phyloP scores from a whole-genome alignment of 1,284 basidiomycete genomes.

The Gomphus bonarii region DNA sequence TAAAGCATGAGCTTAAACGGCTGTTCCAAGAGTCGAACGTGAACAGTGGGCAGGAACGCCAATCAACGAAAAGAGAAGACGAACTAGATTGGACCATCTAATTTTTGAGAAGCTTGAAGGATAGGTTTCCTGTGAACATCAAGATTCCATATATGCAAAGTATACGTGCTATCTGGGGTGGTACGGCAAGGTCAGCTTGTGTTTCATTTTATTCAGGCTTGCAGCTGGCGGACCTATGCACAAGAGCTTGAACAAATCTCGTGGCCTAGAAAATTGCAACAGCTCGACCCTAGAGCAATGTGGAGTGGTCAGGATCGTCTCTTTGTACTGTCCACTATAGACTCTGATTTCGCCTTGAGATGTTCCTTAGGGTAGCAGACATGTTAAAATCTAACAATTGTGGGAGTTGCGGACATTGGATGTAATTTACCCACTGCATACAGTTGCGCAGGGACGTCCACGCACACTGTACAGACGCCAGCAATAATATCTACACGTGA shows the following conservation, averaged over 20 bases:
- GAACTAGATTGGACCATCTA: not conserved
- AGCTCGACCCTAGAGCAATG: not conserved
- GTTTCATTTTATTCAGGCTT: not conserved
- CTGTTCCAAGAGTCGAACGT: not conserved
- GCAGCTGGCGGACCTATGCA: not conserved
- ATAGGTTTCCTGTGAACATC: slow-evolving; percentile 1
- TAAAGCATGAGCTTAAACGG: not conserved
- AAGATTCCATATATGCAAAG: slow-evolving; percentile 6
- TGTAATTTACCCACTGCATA: slow-evolving; percentile 3
- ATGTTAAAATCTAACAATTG: not conserved
- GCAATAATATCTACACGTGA: not conserved
- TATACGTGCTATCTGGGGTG: not conserved
- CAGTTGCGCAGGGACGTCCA: not conserved
- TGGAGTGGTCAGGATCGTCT: slow-evolving; percentile 1
- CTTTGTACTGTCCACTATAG: not conserved
- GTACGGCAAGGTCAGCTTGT: not conserved
- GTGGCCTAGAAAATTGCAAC: not conserved
- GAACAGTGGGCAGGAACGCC: not conserved
- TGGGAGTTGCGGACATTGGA: not conserved
- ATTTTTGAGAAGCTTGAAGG: not conserved
- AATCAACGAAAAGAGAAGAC: not conserved
- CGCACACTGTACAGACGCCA: not conserved
- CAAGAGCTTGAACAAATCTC: slow-evolving; percentile 5
- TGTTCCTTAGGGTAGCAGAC: not conserved
- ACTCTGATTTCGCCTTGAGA: slow-evolving; percentile 5